Conservation (phyloP, 1,284 basidiomycete species). For the Ustilago trichophora region DNA sequence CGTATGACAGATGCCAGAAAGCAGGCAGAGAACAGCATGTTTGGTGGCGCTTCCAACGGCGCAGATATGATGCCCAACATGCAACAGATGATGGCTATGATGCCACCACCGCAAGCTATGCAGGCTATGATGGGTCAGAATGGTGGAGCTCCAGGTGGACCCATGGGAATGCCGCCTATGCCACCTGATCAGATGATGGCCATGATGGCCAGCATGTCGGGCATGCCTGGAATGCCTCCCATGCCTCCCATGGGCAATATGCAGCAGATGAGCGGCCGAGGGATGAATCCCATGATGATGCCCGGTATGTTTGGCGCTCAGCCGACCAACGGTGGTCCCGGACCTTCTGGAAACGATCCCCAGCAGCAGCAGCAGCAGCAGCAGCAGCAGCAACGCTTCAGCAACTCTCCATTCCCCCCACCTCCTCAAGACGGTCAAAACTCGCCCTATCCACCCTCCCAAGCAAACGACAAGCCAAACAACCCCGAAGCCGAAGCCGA, state of each 20-base stretch:
- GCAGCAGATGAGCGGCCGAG: constrained; percentile 29
- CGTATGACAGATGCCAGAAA: constrained; percentile 81
- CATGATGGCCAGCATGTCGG: constrained; percentile 57
- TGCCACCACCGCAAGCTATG: constrained; percentile 46
- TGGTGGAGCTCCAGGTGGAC: too few species aligned
- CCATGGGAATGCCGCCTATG: constrained; percentile 54
- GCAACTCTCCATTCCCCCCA: constrained; percentile 26
- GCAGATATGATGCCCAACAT: constrained; percentile 31
- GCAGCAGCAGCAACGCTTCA: constrained; percentile 25
- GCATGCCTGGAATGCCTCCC: constrained; percentile 39
- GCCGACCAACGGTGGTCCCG: constrained; percentile 16
- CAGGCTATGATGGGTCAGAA: constrained; percentile 56
- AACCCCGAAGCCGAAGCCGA: too few species aligned
- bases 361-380: too few species aligned
- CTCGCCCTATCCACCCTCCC: constrained; percentile 16
- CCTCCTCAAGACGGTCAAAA: constrained; percentile 8
- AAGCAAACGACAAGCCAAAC: too few species aligned
- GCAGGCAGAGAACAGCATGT: constrained; percentile 63
- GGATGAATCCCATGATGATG: constrained; percentile 41
- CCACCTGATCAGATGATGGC: constrained; percentile 57
- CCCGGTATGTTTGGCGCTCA: constrained; percentile 37
- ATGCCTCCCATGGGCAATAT: constrained; percentile 28
- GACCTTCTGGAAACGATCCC: constrained; percentile 12
- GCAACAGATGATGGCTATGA: constrained; percentile 49
- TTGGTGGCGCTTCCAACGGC: constrained; percentile 29